Evolutionary conservation across 768 basidiomycete genomes (phyloP), one percentile per base, ranked within the genome.

Genomic region (Infundibulicybe gibba): DNA sequence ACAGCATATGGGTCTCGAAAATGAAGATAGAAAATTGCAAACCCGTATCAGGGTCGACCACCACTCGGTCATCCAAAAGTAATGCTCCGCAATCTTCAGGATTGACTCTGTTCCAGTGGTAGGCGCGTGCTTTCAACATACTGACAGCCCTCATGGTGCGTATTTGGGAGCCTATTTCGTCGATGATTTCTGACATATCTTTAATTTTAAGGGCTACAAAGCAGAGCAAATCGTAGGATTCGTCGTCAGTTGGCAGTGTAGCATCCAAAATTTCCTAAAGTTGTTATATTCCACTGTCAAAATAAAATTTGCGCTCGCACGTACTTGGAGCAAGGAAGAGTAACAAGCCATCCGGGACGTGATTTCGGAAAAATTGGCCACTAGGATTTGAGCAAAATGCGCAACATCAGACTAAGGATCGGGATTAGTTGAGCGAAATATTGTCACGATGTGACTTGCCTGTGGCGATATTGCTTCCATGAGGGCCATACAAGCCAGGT

Each of bases 91-190:
- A 55, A 13, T 61, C 56, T 6, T 61, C 54, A 9, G 62, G 59
- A 44, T 63, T 55, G 6, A 56, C 54, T 13, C 52, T 51, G 19
- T 57, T 59, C 55, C 63, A 61, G 12, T 50, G 45, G 21, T 57
- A 61, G 4, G 65, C 57, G 8, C 70, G 63, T 13, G 49, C 48
- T 40, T 54, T 53, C 13, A 72, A 56, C 17, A 58, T 56, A 13
- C 49, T 52, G n/a, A 51, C 32, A 19, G 63, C 47, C 32, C 55
- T 56, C 58, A 67, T 63, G 9, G 67, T 68, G 13, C 71, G 69
- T 10, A 72, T 47, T 38, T 68, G 63, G 31, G 40, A 48, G 8
- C 69, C 68, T 21, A 68, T 66, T 56, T 74, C 70, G 49, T 66
- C 50, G 43, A 74, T 65, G 13, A 61, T 61, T n/a, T 60, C 54